A percentile compares a stretch with the other conserved stretches of the same genome.
Conservation (phyloP, 208 protist genomes). For the Trypanosoma cruzi region DNA sequence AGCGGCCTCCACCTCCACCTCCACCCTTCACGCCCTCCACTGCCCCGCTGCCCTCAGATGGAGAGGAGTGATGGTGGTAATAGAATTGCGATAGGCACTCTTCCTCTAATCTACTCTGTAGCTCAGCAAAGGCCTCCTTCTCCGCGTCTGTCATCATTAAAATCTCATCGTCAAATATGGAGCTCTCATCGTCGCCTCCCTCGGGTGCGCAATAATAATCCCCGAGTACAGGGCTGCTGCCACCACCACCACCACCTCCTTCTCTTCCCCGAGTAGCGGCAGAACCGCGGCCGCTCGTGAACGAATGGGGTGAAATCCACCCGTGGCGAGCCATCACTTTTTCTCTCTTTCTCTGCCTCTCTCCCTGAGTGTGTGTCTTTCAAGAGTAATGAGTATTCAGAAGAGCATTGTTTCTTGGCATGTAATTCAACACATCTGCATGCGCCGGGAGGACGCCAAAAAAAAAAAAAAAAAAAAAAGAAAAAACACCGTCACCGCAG, state of each 20-base stretch:
- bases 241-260: no score
- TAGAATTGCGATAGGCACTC: conserved; percentile 12
- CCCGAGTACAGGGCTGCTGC: background rate
- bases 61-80: background rate
- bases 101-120: conserved; percentile 19
- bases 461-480: conserved; percentile 26
- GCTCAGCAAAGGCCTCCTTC: conserved; percentile 14
- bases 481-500: conserved; percentile 12
- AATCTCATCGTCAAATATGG: conserved; percentile 13
- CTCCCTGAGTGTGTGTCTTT: background rate
- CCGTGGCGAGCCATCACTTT: background rate
- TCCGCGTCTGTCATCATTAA: conserved; percentile 22
- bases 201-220: conserved; percentile 5
- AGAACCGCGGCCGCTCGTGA: background rate
- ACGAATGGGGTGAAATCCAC: background rate
- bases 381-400: background rate
- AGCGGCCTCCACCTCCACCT: background rate
- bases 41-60: background rate
- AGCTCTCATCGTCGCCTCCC: background rate
- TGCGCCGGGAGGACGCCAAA: no score
- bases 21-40: background rate
- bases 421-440: no score
- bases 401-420: background rate
- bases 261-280: background rate
- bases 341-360: background rate